These are phyloP conservation scores for Curvularia lunata DNA, from an alignment of 2,329 filamentous ascomycete genomes.

Conservation along the genomic window DNA sequence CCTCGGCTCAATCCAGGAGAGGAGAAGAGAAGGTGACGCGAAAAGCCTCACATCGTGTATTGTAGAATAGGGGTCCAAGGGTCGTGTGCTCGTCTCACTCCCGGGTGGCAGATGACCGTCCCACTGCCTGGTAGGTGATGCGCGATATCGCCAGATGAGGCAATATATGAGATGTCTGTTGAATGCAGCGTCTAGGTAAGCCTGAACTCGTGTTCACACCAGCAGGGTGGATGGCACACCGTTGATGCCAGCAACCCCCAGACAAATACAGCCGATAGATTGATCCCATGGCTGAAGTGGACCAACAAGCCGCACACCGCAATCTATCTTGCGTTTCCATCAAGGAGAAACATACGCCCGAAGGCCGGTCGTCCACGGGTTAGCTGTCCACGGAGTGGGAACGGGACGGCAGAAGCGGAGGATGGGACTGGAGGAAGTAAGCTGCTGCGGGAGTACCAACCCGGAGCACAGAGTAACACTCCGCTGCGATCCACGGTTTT, in stretches of 20 bases:
- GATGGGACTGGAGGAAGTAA: not conserved
- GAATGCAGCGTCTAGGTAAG: constrained; percentile 6
- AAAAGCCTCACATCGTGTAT: not conserved
- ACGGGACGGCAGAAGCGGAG: not conserved
- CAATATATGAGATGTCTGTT: not conserved
- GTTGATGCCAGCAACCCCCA: not conserved
- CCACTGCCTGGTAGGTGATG: not conserved
- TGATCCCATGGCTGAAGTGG: not conserved
- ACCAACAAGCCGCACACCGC: not conserved
- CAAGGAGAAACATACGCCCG: not conserved
- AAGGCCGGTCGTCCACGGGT: not conserved
- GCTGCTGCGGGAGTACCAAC: not conserved
- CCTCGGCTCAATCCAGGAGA: not conserved
- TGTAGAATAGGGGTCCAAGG: not conserved
- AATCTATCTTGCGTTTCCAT: not conserved
- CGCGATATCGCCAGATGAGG: constrained; percentile 1
- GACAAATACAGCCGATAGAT: not conserved
- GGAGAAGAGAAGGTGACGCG: not conserved
- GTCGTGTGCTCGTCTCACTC: not conserved
- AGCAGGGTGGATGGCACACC: not conserved
- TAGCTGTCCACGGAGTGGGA: not conserved
- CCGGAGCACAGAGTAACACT: constrained; percentile 3
- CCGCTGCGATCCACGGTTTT: constrained; percentile 4
- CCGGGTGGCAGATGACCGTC: not conserved
- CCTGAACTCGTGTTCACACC: not conserved